These are phyloP conservation scores for Populus davidiana DNA, from an alignment of 345 rosid genomes.

Conservation along the genomic window DNA sequence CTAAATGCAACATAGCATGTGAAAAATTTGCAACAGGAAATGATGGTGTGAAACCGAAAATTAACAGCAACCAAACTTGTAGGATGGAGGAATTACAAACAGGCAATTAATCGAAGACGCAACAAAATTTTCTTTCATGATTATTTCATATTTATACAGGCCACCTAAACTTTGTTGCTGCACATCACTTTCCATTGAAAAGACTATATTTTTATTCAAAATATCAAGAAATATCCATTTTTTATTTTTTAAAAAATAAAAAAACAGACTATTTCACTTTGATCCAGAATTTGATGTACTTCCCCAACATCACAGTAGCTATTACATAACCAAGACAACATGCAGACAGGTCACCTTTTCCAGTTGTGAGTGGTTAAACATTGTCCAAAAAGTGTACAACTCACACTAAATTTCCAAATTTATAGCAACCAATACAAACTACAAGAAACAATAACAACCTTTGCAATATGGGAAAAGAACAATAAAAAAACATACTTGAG, in stretches of 20 bases:
- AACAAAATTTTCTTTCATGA: no score
- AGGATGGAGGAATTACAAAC: neutral
- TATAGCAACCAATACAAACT: neutral
- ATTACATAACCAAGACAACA: no score
- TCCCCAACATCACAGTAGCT: no score
- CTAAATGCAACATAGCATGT: neutral
- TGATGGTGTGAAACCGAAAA: neutral
- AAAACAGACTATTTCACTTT: neutral
- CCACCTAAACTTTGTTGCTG: no score
- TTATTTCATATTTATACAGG: neutral
- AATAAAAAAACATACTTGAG: constrained; percentile 51
- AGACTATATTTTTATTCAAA: no score
- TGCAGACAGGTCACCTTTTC: no score
- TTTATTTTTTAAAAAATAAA: no score
- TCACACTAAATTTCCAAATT: neutral
- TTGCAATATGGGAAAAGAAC: neutral
- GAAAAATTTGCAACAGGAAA: neutral
- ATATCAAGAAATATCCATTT: no score
- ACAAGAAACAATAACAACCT: neutral
- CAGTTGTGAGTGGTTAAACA: neutral
- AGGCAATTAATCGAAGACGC: neutral
- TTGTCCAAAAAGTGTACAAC: neutral
- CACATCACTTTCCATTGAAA: no score
- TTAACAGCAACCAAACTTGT: neutral
- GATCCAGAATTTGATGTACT: neutral